Conservation (phyloP, 805 yeast species). For the Torulaspora gathmanii region DNA sequence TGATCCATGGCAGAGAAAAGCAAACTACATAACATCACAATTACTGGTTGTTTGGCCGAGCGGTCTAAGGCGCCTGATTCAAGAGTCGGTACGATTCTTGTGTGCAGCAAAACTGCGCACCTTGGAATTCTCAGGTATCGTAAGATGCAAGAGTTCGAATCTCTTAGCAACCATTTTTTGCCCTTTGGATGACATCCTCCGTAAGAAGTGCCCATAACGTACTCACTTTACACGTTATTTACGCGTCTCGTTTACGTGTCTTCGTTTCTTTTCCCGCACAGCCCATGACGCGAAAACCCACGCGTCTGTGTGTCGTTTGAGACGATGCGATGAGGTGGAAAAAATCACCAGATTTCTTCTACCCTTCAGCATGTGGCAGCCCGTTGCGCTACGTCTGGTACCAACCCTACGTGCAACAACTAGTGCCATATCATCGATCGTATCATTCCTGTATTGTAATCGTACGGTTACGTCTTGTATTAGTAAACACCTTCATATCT, state of each 20-base stretch:
- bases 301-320: not conserved
- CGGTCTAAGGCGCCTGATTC: conserved; percentile 35
- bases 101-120: conserved; percentile 14
- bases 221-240: not conserved
- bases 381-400: not conserved
- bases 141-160: conserved; percentile 33
- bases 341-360: not conserved
- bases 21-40: no score
- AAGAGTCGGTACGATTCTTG: conserved; percentile 24
- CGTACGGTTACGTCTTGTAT: no score
- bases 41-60: conserved; percentile 30
- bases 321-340: not conserved
- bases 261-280: not conserved
- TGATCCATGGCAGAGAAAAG: no score
- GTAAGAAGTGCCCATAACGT: no score
- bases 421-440: no score
- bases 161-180: conserved; percentile 29
- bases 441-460: no score
- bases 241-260: conserved; percentile 8
- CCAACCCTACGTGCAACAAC: not conserved
- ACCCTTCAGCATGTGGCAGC: not conserved
- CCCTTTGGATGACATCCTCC: not conserved
- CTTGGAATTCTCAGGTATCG: conserved; percentile 29
- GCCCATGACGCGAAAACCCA: not conserved
- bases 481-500: no score